A percentile compares a stretch with the other conserved stretches of the same genome.
Evolutionary conservation across 2,329 filamentous ascomycete species (phyloP).

Genomic region (Fusarium mangiferae): DNA sequence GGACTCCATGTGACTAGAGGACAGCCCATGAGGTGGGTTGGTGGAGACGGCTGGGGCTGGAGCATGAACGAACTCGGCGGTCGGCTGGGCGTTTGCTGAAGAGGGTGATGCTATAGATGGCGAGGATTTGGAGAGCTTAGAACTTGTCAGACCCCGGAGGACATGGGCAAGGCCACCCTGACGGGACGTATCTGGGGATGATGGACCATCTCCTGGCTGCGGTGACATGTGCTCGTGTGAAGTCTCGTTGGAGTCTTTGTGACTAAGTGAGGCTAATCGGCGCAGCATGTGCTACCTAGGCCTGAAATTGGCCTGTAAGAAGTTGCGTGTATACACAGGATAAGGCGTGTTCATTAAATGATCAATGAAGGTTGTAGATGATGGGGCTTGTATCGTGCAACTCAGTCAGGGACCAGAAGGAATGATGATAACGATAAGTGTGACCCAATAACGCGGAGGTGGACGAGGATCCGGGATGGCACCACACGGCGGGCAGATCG

Average conservation of each 20-base stretch:
- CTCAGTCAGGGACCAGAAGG: slow-evolving; percentile 18
- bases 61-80: slow-evolving; percentile 59
- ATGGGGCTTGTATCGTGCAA: slow-evolving; percentile 25
- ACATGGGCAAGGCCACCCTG: slow-evolving; percentile 69
- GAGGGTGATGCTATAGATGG: slow-evolving; percentile 56
- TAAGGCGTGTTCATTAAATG: slow-evolving; percentile 38
- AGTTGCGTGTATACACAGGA: slow-evolving; percentile 3
- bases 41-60: slow-evolving; percentile 51
- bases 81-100: slow-evolving; percentile 51
- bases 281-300: slow-evolving; percentile 45
- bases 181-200: slow-evolving; percentile 65
- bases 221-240: slow-evolving; percentile 68
- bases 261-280: slow-evolving; percentile 44
- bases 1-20: slow-evolving; percentile 63
- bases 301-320: slow-evolving; percentile 27
- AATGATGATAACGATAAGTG: slow-evolving; percentile 21
- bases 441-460: slow-evolving; percentile 31
- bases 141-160: slow-evolving; percentile 69
- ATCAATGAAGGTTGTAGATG: slow-evolving; percentile 12
- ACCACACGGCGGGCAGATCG: slow-evolving; percentile 32
- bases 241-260: slow-evolving; percentile 38
- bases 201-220: slow-evolving; percentile 65
- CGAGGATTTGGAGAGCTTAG: slow-evolving; percentile 64
- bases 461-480: slow-evolving; percentile 34
- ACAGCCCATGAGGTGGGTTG: slow-evolving; percentile 55